Percentiles rank a stretch among this genome's conserved stretches.
Conservation (phyloP, 2,329 filamentous ascomycete species). For the Fusarium solani-melongenae region DNA sequence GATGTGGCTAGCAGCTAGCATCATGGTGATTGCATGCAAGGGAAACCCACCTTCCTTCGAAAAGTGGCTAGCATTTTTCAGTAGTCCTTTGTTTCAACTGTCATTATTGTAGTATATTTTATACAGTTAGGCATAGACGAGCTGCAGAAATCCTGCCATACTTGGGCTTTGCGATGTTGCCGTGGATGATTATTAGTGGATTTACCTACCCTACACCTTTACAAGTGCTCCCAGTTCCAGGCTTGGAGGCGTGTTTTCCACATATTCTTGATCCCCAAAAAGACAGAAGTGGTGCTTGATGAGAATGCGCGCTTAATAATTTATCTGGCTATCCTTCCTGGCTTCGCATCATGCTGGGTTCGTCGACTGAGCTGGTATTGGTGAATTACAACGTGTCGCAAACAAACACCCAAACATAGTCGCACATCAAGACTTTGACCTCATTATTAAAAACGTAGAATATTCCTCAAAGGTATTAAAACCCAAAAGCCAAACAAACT, state of each 20-base stretch:
- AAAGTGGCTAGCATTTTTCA: background rate
- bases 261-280: background rate
- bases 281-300: rapidly evolving
- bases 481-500: background rate
- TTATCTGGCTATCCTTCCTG: background rate
- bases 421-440: background rate
- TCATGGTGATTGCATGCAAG: background rate
- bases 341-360: background rate
- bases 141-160: background rate
- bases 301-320: rapidly evolving
- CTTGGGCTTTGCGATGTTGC: background rate
- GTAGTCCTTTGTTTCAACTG: background rate
- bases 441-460: background rate
- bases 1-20: background rate
- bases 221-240: background rate
- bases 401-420: background rate
- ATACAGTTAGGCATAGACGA: rapidly evolving
- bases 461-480: rapidly evolving
- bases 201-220: background rate
- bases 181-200: background rate
- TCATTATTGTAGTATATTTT: background rate
- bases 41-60: background rate
- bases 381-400: background rate
- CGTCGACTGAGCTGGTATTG: background rate
- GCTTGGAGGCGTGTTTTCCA: background rate